A percentile compares a stretch with the other conserved stretches of the same genome.
phyloP scores from a whole-genome alignment of 129 eudicot genomes.

The Centella asiatica region DNA sequence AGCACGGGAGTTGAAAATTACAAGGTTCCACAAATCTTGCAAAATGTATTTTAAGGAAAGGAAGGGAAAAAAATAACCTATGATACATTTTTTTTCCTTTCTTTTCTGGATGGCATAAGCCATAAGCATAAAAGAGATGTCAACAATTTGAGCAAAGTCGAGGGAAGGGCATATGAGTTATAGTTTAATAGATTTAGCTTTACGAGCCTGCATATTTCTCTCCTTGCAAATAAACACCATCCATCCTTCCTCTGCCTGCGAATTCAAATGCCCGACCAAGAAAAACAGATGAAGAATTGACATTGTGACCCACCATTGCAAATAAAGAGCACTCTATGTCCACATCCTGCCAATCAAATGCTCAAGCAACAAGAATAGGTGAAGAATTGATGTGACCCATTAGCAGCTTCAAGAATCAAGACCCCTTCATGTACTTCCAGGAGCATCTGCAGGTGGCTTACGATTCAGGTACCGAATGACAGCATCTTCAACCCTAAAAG shows the following conservation, averaged over 20 bases:
- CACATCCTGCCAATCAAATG: no score
- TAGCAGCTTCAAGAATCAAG: constrained; percentile 1
- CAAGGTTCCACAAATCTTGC: no score
- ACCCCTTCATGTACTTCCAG: constrained; percentile 44
- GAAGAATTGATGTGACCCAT: background rate
- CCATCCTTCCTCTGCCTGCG: background rate
- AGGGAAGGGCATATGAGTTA: background rate
- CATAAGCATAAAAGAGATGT: constrained; percentile 1
- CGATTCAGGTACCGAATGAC: constrained; percentile 83
- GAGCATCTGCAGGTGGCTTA: constrained; percentile 46
- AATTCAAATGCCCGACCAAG: background rate
- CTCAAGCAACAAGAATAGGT: no score
- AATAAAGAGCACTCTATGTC: no score
- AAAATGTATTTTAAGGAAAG: no score
- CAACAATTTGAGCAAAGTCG: background rate
- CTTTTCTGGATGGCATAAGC: no score
- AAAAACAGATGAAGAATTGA: background rate
- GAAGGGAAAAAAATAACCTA: background rate
- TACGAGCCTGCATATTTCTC: constrained; percentile 5
- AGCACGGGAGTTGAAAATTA: no score
- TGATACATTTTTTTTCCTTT: background rate
- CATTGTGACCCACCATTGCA: background rate
- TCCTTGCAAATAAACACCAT: background rate
- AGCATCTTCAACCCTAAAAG: constrained; percentile 91
- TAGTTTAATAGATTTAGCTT: background rate